Evolutionary conservation across 345 rosid species (phyloP).

Genomic region (Lenwebbia sp.): DNA sequence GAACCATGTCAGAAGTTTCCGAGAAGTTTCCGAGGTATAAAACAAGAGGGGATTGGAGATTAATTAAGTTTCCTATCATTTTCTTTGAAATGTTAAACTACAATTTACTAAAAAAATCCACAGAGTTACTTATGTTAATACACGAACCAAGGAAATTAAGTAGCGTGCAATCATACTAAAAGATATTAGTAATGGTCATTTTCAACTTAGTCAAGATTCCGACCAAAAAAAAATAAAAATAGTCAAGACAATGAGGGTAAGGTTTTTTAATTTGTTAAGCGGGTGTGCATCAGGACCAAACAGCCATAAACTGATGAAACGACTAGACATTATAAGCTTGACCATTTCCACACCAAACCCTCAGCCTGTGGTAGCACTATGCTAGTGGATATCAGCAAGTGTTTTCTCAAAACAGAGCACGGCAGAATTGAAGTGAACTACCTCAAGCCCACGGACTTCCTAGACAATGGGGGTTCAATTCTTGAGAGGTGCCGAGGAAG

Average conservation of each 20-base stretch:
- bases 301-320: background rate
- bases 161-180: background rate
- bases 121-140: background rate
- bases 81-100: background rate
- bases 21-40: background rate
- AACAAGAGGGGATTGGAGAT: background rate
- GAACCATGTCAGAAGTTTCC: background rate
- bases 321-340: background rate
- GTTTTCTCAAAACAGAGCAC: background rate
- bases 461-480: too few relatives aligned
- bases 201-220: background rate
- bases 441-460: too few relatives aligned
- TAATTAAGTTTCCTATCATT: background rate
- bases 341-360: background rate
- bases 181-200: background rate
- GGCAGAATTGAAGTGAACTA: too few relatives aligned
- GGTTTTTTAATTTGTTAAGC: background rate
- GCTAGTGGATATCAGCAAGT: background rate
- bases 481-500: too few relatives aligned
- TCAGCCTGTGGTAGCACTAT: background rate
- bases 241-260: background rate
- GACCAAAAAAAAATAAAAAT: too few relatives aligned
- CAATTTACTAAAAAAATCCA: background rate
- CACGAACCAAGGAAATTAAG: background rate
- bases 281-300: background rate